A percentile compares a stretch with the other conserved stretches of the same genome.
Evolutionary conservation across 2,329 filamentous ascomycete genomes (phyloP).

Genomic region (Botryotinia narcissicola): DNA sequence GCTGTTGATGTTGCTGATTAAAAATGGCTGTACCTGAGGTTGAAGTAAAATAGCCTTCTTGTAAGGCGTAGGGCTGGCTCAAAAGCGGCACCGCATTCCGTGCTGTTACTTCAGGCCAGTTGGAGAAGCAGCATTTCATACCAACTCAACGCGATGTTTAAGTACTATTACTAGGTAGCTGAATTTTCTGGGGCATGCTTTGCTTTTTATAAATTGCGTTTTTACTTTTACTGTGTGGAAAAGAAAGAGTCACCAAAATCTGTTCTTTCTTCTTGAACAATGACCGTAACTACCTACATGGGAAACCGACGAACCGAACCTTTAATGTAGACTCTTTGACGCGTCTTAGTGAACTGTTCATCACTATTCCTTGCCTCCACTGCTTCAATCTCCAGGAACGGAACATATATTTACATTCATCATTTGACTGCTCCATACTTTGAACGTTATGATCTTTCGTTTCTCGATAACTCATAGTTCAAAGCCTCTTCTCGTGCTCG

Average conservation of each 20-base stretch:
- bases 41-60: constrained; percentile 14
- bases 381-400: background rate
- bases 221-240: background rate
- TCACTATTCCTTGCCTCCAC: background rate
- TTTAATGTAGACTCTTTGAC: background rate
- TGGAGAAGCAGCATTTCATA: background rate
- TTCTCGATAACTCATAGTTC: background rate
- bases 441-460: background rate
- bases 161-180: background rate
- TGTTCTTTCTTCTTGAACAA: background rate
- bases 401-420: background rate
- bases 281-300: background rate
- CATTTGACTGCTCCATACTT: background rate
- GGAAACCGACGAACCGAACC: background rate
- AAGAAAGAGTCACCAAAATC: background rate
- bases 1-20: constrained; percentile 15
- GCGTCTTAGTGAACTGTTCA: background rate
- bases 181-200: background rate
- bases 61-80: constrained; percentile 8
- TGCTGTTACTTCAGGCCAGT: background rate
- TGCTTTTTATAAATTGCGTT: background rate
- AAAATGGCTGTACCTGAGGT: background rate
- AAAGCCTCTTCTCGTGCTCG: background rate
- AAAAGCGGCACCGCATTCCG: constrained; percentile 15
- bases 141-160: background rate